phyloP scores from a whole-genome alignment of 441 rosid genomes.

The Pelargonium australe region DNA sequence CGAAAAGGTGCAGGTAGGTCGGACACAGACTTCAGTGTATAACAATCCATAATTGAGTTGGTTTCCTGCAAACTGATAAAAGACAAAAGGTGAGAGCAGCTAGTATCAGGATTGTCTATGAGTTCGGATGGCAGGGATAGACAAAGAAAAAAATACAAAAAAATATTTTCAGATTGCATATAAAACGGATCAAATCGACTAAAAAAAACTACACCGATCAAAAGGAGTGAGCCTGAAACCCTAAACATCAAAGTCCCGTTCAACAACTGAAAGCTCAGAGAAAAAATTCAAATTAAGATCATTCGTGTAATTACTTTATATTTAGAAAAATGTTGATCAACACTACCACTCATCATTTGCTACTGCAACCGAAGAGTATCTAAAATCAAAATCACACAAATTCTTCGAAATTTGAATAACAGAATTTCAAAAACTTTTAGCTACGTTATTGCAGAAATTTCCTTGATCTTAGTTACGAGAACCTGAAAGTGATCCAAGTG shows the following conservation, averaged over 20 bases:
- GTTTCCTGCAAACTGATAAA: constrained; percentile 7
- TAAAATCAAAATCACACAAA: not conserved
- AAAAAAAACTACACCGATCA: not conserved
- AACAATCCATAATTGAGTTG: constrained; percentile 50
- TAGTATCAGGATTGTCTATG: not conserved
- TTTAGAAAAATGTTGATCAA: not conserved
- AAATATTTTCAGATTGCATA: not conserved
- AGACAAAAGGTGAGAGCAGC: not conserved
- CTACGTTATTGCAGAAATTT: too few species aligned
- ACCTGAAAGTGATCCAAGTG: not conserved
- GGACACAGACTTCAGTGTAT: constrained; percentile 61
- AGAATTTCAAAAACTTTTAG: too few species aligned
- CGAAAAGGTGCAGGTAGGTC: constrained; percentile 71
- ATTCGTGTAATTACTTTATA: not conserved
- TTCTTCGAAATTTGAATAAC: not conserved
- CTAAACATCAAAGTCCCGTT: not conserved
- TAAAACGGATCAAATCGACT: not conserved
- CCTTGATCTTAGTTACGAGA: not conserved
- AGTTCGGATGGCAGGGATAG: too few species aligned
- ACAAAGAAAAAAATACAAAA: not conserved
- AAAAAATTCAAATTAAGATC: not conserved
- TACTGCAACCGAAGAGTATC: not conserved
- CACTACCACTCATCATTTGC: too few species aligned
- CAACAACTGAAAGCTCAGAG: not conserved
- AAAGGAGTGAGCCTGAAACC: not conserved